Percentiles rank a stretch among this genome's conserved stretches.
phyloP scores from a whole-genome alignment of 2,329 filamentous ascomycete genomes.

The Ophidiomyces ophidiicola region DNA sequence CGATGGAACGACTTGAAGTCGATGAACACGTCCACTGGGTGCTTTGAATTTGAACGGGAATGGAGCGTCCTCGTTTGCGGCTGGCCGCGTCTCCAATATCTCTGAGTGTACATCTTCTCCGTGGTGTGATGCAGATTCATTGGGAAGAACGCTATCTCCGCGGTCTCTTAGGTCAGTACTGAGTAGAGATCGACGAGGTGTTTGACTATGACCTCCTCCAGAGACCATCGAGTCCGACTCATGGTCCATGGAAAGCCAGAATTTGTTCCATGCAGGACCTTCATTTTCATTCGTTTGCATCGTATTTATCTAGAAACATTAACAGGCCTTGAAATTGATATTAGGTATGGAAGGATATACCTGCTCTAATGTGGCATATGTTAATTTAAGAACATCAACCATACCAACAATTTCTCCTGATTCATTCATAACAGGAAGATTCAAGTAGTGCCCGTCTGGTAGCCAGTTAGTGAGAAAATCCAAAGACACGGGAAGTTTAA shows the following conservation, averaged over 20 bases:
- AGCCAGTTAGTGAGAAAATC: slow-evolving; percentile 14
- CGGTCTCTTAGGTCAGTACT: slow-evolving; percentile 66
- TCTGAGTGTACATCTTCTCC: slow-evolving; percentile 66
- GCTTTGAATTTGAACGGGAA: slow-evolving; percentile 99
- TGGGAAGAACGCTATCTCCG: slow-evolving; percentile 75
- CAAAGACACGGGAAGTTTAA: neutral
- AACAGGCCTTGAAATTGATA: neutral
- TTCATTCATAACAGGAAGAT: slow-evolving; percentile 96
- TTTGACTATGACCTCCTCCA: slow-evolving; percentile 65
- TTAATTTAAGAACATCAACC: slow-evolving; percentile 97
- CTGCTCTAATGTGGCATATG: slow-evolving; percentile 94
- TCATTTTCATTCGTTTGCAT: slow-evolving; percentile 83
- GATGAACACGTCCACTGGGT: slow-evolving; percentile 84
- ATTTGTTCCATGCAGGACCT: slow-evolving; percentile 98
- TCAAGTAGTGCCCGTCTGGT: slow-evolving; percentile 96
- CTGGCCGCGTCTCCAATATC: slow-evolving; percentile 45
- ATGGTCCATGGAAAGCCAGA: slow-evolving; percentile 92
- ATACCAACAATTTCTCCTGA: slow-evolving; percentile 95
- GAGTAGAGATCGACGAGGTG: slow-evolving; percentile 59
- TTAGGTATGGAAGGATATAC: slow-evolving; percentile 36
- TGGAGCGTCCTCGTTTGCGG: slow-evolving; percentile 53
- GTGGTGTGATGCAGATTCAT: slow-evolving; percentile 87
- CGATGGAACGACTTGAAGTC: slow-evolving; percentile 70
- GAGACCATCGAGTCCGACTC: slow-evolving; percentile 96
- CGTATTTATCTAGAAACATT: slow-evolving; percentile 55